Percentiles rank a stretch among this genome's conserved stretches.
Evolutionary conservation across 495 filamentous ascomycete genomes (phyloP).

Genomic region (Podospora anserina): DNA sequence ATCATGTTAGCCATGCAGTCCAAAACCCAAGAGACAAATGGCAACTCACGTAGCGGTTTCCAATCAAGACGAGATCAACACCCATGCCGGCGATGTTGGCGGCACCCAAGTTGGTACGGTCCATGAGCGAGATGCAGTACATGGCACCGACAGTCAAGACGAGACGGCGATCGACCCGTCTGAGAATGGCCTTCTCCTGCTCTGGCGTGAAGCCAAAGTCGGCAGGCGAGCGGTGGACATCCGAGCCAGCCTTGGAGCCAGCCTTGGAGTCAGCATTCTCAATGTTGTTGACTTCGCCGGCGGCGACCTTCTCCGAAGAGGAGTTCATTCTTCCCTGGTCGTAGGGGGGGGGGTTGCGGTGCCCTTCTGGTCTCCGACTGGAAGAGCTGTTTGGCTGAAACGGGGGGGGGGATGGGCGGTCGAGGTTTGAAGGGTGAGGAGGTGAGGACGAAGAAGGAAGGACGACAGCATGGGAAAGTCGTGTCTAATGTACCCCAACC

Average conservation of each 20-base stretch:
- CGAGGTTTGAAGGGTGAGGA: background rate
- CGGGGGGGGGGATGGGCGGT: background rate
- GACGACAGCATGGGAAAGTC: background rate
- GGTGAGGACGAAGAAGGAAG: slow-evolving; percentile 4
- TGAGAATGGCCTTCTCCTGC: slow-evolving; percentile 50
- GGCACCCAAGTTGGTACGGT: slow-evolving; percentile 63
- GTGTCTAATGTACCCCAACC: slow-evolving; percentile 1
- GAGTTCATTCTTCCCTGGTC: slow-evolving; percentile 9
- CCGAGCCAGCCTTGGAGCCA: background rate
- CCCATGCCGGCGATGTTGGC: slow-evolving; percentile 63
- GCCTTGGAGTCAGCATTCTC: slow-evolving; percentile 18
- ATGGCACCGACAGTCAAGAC: slow-evolving; percentile 62
- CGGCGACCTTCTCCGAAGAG: slow-evolving; percentile 18
- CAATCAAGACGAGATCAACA: slow-evolving; percentile 48
- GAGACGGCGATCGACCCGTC: slow-evolving; percentile 59
- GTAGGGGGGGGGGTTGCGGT: background rate
- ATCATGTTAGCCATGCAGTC: background rate
- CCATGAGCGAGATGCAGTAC: slow-evolving; percentile 66
- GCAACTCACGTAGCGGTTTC: slow-evolving; percentile 36
- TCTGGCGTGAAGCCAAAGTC: slow-evolving; percentile 35
- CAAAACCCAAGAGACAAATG: background rate
- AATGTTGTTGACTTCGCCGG: slow-evolving; percentile 11
- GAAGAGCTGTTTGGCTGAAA: background rate
- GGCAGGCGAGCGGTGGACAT: slow-evolving; percentile 13
- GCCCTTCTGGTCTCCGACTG: background rate